Conservation (phyloP, 768 basidiomycete species). For the Lentinula boryana region DNA sequence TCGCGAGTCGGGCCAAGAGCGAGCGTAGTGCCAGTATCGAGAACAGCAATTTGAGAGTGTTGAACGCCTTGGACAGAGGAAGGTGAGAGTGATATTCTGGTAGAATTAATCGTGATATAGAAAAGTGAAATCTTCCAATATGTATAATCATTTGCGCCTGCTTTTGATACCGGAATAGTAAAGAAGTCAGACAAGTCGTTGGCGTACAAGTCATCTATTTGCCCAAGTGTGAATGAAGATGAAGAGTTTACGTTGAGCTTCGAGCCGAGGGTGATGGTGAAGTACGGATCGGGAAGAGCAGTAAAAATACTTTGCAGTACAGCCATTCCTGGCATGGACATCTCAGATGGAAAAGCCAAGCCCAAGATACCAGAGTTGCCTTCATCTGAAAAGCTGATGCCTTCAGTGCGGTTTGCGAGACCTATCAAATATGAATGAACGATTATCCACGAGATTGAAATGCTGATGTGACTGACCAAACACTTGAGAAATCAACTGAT, state of each 20-base stretch:
- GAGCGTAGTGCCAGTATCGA: conserved; percentile 60
- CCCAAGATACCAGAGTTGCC: conserved; percentile 54
- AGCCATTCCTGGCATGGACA: conserved; percentile 43
- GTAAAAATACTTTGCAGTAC: conserved; percentile 43
- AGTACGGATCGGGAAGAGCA: conserved; percentile 38
- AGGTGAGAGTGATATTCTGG: conserved; percentile 31
- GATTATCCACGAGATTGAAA: not conserved
- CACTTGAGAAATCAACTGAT: conserved; percentile 39
- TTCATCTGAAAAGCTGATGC: conserved; percentile 36
- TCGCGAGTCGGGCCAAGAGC: conserved; percentile 48
- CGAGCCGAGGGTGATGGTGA: conserved; percentile 45
- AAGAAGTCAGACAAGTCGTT: conserved; percentile 25
- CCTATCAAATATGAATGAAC: conserved; percentile 23
- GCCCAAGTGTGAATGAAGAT: conserved; percentile 44
- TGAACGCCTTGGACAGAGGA: conserved; percentile 38
- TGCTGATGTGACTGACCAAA: conserved; percentile 29
- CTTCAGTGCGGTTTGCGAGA: conserved; percentile 35
- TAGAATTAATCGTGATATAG: conserved; percentile 37
- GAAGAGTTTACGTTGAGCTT: conserved; percentile 15
- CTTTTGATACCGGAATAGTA: conserved; percentile 33
- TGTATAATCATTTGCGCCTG: conserved; percentile 31
- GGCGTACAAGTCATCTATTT: conserved; percentile 32
- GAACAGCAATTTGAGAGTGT: conserved; percentile 41
- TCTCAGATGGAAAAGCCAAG: conserved; percentile 41
- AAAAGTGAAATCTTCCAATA: conserved; percentile 55